A percentile compares a stretch with the other conserved stretches of the same genome.
phyloP scores from a whole-genome alignment of 2,329 filamentous ascomycete genomes.

The Aspergillus sp. region DNA sequence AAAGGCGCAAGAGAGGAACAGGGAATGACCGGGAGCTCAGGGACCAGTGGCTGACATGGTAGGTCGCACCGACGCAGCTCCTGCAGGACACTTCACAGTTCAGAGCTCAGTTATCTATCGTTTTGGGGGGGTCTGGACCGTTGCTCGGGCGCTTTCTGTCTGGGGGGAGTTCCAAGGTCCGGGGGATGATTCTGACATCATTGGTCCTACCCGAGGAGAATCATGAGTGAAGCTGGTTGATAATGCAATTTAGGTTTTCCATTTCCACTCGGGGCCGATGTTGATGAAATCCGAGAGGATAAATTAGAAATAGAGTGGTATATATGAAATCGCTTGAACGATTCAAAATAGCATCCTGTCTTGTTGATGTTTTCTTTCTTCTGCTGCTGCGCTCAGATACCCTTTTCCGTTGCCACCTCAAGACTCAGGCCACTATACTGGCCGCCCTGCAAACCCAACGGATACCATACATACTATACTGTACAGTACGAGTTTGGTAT shows the following conservation, averaged over 20 bases:
- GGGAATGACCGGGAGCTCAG: conserved; percentile 7
- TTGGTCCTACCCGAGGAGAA: not conserved
- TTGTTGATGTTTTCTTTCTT: no score
- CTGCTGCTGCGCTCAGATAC: not conserved
- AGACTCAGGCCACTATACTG: not conserved
- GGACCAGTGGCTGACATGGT: not conserved
- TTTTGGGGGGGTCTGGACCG: conserved; percentile 15
- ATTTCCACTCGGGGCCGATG: not conserved
- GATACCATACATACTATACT: not conserved
- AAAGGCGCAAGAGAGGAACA: not conserved
- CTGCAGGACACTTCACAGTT: conserved; percentile 15
- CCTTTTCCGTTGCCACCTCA: not conserved
- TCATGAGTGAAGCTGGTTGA: not conserved
- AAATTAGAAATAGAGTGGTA: no score
- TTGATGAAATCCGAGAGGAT: no score
- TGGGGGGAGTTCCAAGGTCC: conserved; percentile 16
- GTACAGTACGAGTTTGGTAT: not conserved
- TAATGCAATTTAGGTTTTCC: not conserved
- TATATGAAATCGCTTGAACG: no score
- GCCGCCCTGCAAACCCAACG: not conserved
- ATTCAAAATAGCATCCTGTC: no score
- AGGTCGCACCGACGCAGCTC: not conserved
- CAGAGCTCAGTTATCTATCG: conserved; percentile 13
- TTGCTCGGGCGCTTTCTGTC: conserved; percentile 17
- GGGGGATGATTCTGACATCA: conserved; percentile 10